Evolutionary conservation across 2,329 filamentous ascomycete genomes (phyloP).

Genomic region (Cladosporium colombiae): DNA sequence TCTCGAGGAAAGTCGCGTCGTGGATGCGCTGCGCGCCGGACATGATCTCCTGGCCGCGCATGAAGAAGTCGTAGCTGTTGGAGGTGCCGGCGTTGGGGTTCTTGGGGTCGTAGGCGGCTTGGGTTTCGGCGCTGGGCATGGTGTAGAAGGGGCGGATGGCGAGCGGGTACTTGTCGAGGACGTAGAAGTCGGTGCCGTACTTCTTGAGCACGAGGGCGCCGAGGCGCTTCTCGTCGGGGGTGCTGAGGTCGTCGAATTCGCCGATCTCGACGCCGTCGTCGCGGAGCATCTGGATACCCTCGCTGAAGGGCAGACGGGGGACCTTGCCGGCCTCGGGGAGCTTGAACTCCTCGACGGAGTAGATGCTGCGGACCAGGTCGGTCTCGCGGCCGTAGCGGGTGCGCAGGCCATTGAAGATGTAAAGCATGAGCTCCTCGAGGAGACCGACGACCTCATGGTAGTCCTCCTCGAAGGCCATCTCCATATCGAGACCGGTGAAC

Average conservation of each 20-base stretch:
- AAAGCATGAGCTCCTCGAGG: constrained; percentile 72
- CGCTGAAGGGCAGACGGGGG: constrained; percentile 73
- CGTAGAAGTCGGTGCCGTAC: constrained; percentile 93
- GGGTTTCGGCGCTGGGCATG: constrained; percentile 70
- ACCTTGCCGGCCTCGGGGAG: constrained; percentile 74
- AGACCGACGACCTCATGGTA: constrained; percentile 74
- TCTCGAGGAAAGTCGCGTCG: constrained; percentile 58
- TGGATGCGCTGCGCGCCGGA: constrained; percentile 68
- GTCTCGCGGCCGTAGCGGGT: constrained; percentile 70
- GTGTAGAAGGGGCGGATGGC: constrained; percentile 89
- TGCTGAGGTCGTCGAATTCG: constrained; percentile 77
- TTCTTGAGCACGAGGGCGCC: constrained; percentile 83
- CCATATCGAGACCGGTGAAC: constrained; percentile 85
- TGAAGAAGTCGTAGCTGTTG: constrained; percentile 71
- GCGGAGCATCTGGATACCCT: constrained; percentile 75
- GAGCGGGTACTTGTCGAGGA: constrained; percentile 94
- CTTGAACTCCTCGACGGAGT: constrained; percentile 76
- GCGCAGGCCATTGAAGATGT: constrained; percentile 76
- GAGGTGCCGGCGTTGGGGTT: constrained; percentile 55
- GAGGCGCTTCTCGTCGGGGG: constrained; percentile 83
- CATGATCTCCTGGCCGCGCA: constrained; percentile 70
- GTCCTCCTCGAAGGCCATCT: constrained; percentile 81
- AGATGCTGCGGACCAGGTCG: constrained; percentile 69
- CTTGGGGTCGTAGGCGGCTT: constrained; percentile 46
- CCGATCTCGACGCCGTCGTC: constrained; percentile 74